Evolutionary conservation across 176 grass and related monocot genomes (phyloP), one percentile per base, ranked within the genome.

Genomic region (Aegilops speltoides): DNA sequence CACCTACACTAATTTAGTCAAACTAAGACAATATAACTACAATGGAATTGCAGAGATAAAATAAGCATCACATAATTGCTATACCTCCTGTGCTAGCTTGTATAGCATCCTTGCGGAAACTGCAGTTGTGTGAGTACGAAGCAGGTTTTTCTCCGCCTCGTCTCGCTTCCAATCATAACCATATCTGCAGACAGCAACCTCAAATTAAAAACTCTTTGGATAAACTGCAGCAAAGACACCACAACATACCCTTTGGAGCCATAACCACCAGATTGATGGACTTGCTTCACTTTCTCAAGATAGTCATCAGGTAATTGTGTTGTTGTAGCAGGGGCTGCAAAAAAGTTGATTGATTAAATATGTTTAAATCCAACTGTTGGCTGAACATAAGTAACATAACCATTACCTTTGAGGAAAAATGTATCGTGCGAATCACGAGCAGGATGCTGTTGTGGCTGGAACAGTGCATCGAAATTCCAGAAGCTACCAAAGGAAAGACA

Each of bases 391-490:
- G 28, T 12, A 36, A 83, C 66, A 81, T 10, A 45, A 71, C 64
- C 16, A 80, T 65, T 83, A 93, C 97, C 85, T 83, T 92, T 90
- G 45, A 96, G 91, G 84, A 98, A 96, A 81, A 99, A 99, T 10
- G 97, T 99, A 86, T 99, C 97, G 80, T 96, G 97, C 11, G 97
- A 99, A 88, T 99, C 97, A 26, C 97, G 94, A 82, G 97, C 94
- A 91, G 97, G 97, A 91, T 99, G 97, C 66, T 99, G 94, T 82
- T 96, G 97, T 33, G 97, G 97, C 77, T 94, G 97, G 77, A 96
- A 99, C 54, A 99, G 85, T 73, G 97, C 94, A 90, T 99, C 97
- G 7, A 96, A 99, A 79, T 99, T 99, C 94, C 97, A 99, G 90
- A 99, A 99, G 80, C 97, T 99, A 76, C 23, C 62, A 84, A 84